Evolutionary conservation across 495 filamentous ascomycete genomes (phyloP).

Genomic region (Talaromyces borbonicus): DNA sequence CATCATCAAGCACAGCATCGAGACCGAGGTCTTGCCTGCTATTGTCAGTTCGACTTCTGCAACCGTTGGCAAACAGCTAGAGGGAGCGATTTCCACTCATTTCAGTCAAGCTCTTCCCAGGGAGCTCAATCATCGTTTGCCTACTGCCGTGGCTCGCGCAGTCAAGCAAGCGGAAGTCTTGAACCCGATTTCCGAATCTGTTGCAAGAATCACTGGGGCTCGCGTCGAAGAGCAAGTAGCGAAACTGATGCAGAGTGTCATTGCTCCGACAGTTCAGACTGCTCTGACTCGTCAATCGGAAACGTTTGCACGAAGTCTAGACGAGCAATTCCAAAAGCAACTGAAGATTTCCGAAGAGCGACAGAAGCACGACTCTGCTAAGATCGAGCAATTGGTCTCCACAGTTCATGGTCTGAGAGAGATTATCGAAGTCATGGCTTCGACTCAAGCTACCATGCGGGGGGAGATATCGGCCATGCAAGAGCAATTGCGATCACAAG

Average conservation of each 20-base stretch:
- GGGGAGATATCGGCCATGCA: conserved; percentile 48
- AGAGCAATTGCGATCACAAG: conserved; percentile 10
- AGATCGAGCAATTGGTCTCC: conserved; percentile 74
- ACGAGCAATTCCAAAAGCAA: conserved; percentile 52
- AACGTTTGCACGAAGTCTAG: conserved; percentile 53
- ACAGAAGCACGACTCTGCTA: conserved; percentile 57
- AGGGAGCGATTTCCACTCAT: conserved; percentile 41
- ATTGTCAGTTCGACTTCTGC: conserved; percentile 38
- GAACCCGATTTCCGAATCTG: conserved; percentile 58
- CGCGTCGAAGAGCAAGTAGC: conserved; percentile 60
- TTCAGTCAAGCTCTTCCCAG: conserved; percentile 37
- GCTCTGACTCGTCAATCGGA: conserved; percentile 47
- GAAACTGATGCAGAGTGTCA: conserved; percentile 46
- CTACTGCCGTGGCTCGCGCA: conserved; percentile 46
- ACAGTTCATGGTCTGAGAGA: conserved; percentile 62
- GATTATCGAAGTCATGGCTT: conserved; percentile 61
- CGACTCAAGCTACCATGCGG: conserved; percentile 54
- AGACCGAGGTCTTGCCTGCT: conserved; percentile 52
- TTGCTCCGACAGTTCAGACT: conserved; percentile 57
- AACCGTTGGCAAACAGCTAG: conserved; percentile 52
- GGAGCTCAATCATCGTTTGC: conserved; percentile 46
- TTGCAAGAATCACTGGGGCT: conserved; percentile 52
- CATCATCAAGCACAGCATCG: conserved; percentile 59
- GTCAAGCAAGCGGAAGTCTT: conserved; percentile 56
- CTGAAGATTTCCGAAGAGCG: conserved; percentile 58